Percentiles rank a stretch among this genome's conserved stretches.
Conservation (phyloP, 2,329 filamentous ascomycete genomes). For the Botrytis fragariae region DNA sequence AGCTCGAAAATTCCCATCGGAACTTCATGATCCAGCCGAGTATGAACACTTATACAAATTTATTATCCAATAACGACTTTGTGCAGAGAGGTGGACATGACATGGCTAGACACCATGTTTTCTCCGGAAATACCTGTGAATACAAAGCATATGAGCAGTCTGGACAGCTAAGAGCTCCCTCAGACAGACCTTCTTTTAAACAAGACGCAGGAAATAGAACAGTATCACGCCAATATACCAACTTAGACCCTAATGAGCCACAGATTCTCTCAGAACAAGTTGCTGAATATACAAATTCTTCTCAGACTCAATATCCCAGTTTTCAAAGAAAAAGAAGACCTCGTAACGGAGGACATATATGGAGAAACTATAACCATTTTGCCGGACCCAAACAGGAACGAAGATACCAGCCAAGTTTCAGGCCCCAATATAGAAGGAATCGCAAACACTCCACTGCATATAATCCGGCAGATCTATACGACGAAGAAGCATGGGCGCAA, state of each 20-base stretch:
- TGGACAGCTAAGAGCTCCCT: not conserved
- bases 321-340: not conserved
- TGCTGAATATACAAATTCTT: fast-evolving
- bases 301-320: too few relatives aligned
- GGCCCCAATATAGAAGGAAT: not conserved
- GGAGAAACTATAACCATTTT: not conserved
- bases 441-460: not conserved
- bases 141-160: not conserved
- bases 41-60: fast-evolving
- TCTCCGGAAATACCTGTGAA: too few relatives aligned
- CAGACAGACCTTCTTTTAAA: not conserved
- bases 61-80: fast-evolving
- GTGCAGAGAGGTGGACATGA: fast-evolving
- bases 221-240: not conserved
- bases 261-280: not conserved
- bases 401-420: not conserved
- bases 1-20: fast-evolving
- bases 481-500: not conserved
- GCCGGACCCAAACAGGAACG: not conserved
- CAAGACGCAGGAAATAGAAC: not conserved
- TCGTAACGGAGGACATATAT: not conserved
- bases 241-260: not conserved
- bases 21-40: fast-evolving
- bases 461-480: not conserved
- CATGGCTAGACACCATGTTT: not conserved